phyloP scores from a whole-genome alignment of 306 rosid species.

The Chamaecrista fasciculata region DNA sequence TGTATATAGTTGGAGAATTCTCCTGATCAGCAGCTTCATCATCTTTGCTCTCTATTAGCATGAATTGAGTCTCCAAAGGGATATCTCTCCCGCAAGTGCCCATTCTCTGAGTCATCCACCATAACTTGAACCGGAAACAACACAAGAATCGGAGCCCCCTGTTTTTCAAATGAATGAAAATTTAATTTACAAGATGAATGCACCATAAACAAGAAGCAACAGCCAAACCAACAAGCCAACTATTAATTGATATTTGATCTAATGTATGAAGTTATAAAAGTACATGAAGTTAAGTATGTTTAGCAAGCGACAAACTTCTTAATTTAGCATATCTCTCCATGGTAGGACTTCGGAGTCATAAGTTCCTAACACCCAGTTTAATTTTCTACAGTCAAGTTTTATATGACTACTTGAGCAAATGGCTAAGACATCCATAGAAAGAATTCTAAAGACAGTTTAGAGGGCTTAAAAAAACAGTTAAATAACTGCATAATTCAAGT shows the following conservation, averaged over 20 bases:
- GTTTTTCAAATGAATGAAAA: neutral
- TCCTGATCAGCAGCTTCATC: conserved; percentile 29
- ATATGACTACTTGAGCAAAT: neutral
- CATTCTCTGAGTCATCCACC: conserved; percentile 99
- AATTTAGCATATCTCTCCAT: neutral
- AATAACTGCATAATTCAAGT: neutral
- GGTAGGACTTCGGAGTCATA: neutral
- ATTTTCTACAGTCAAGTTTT: neutral
- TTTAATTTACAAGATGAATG: neutral
- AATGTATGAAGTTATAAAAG: neutral
- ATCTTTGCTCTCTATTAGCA: conserved; percentile 80
- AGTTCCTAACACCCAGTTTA: neutral
- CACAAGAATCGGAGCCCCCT: conserved; percentile 86
- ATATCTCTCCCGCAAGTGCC: conserved; percentile 84
- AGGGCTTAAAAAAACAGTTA: neutral
- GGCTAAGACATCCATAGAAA: neutral
- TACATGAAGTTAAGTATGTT: neutral
- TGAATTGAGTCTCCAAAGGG: conserved; percentile 92
- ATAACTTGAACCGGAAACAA: conserved; percentile 89
- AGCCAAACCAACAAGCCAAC: neutral
- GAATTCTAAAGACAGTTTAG: neutral
- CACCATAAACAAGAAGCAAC: neutral
- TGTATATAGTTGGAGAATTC: conserved; percentile 62
- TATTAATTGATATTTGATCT: neutral
- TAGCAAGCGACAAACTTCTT: neutral